These are phyloP conservation scores for Ceratocystis colombiana DNA, from an alignment of 2,329 filamentous ascomycete genomes.

Conservation along the genomic window DNA sequence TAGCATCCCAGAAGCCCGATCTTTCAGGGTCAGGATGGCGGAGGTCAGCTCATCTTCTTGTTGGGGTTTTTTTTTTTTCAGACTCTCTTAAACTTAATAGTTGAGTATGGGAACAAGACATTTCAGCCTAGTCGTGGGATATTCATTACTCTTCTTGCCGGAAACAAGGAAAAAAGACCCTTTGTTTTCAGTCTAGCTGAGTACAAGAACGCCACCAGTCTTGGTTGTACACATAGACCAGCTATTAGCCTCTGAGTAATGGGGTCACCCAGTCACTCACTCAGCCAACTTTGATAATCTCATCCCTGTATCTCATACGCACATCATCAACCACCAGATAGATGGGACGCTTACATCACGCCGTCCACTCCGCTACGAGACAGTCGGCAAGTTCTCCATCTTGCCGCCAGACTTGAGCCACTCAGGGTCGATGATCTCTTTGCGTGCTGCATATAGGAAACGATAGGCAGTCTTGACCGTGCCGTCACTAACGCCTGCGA, in stretches of 20 bases:
- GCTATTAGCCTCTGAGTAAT: no score
- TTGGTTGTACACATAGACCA: not conserved
- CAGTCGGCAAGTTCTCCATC: constrained; percentile 56
- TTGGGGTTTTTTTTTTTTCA: not conserved
- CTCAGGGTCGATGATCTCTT: constrained; percentile 62
- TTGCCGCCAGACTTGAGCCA: constrained; percentile 66
- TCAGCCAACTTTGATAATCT: no score
- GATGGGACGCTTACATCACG: not conserved
- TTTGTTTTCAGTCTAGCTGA: no score
- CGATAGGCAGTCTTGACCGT: constrained; percentile 96
- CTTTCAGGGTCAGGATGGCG: not conserved
- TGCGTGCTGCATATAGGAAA: constrained; percentile 63
- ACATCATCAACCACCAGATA: not conserved
- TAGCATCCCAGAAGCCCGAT: not conserved
- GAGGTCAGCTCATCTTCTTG: not conserved
- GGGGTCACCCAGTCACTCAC: no score
- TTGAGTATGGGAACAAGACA: not conserved
- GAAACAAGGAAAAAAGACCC: not conserved
- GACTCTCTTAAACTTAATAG: not conserved
- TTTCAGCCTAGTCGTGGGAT: not conserved
- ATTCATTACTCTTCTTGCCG: not conserved
- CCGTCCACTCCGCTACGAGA: constrained; percentile 7
- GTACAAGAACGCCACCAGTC: not conserved
- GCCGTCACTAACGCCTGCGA: constrained; percentile 87
- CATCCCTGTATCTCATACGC: not conserved